A percentile compares a stretch with the other conserved stretches of the same genome.
phyloP scores from a whole-genome alignment of 2,329 filamentous ascomycete species.

The Stagonosporopsis rhizophila region DNA sequence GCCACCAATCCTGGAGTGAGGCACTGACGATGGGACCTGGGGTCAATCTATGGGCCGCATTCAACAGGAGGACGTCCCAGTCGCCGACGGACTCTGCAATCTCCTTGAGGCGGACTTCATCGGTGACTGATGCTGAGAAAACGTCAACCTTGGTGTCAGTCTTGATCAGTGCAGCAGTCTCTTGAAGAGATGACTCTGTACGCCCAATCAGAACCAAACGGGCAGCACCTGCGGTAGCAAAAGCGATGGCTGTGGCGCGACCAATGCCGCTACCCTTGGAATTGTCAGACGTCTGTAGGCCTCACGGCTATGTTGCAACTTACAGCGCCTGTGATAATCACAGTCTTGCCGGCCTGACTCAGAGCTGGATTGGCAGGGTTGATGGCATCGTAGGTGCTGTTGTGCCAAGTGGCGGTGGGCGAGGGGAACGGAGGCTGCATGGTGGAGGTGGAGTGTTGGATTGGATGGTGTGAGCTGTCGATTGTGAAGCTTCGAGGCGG shows the following conservation, averaged over 20 bases:
- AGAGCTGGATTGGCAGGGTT: slow-evolving; percentile 10
- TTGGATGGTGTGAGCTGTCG: background rate
- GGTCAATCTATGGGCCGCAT: background rate
- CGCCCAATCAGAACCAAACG: slow-evolving; percentile 55
- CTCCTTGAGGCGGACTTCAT: background rate
- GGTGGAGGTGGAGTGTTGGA: background rate
- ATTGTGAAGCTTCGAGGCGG: background rate
- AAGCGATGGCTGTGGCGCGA: slow-evolving; percentile 51
- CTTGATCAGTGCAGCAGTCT: background rate
- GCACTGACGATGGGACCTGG: slow-evolving; percentile 4
- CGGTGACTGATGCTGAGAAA: background rate
- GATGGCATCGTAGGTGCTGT: slow-evolving; percentile 20
- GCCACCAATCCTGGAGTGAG: slow-evolving; percentile 26
- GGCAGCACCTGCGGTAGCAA: slow-evolving; percentile 53
- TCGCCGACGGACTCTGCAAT: background rate
- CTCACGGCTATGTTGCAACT: background rate
- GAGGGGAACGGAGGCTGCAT: slow-evolving; percentile 21
- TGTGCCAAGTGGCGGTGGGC: slow-evolving; percentile 18
- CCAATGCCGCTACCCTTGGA: slow-evolving; percentile 54
- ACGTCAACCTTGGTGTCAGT: background rate
- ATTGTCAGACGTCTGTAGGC: background rate
- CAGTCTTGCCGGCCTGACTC: slow-evolving; percentile 23
- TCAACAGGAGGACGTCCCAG: background rate
- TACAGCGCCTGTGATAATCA: slow-evolving; percentile 25
- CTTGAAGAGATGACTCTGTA: slow-evolving; percentile 21